Conservation (phyloP, 176 grass and related monocot species). For the Ensete glaucum region DNA sequence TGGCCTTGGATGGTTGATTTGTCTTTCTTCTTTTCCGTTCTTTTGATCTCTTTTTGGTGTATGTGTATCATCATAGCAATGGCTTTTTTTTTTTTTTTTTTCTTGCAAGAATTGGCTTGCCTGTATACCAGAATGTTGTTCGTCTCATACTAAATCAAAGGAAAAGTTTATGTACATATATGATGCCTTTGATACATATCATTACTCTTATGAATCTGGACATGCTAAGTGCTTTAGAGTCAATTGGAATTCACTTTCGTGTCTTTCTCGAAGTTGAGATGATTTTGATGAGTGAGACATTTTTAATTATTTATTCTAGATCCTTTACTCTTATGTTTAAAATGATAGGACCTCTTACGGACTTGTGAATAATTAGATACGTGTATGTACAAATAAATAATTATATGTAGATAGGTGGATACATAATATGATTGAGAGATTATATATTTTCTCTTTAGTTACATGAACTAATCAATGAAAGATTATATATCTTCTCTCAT, state of each 20-base stretch:
- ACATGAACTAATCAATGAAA: too few species aligned
- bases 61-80: constrained; percentile 36
- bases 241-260: constrained; percentile 16
- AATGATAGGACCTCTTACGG: too few species aligned
- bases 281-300: too few species aligned
- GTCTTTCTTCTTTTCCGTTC: constrained; percentile 39
- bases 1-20: constrained; percentile 47
- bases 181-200: background rate
- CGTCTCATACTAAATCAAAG: constrained; percentile 44
- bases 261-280: background rate
- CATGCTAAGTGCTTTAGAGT: background rate
- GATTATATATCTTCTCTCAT: too few species aligned
- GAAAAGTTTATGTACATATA: constrained; percentile 39
- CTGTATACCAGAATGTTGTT: constrained; percentile 37
- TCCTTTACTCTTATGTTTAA: too few species aligned
- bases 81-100: constrained; percentile 25
- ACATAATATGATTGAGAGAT: too few species aligned
- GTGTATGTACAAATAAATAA: too few species aligned
- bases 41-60: background rate
- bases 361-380: too few species aligned
- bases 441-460: too few species aligned
- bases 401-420: too few species aligned
- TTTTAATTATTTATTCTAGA: too few species aligned
- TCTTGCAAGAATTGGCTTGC: constrained; percentile 33
- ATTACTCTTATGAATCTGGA: too few species aligned